Percentiles rank a stretch among this genome's conserved stretches.
phyloP scores from a whole-genome alignment of 805 yeast genomes.

The Lachancea meyersii region DNA sequence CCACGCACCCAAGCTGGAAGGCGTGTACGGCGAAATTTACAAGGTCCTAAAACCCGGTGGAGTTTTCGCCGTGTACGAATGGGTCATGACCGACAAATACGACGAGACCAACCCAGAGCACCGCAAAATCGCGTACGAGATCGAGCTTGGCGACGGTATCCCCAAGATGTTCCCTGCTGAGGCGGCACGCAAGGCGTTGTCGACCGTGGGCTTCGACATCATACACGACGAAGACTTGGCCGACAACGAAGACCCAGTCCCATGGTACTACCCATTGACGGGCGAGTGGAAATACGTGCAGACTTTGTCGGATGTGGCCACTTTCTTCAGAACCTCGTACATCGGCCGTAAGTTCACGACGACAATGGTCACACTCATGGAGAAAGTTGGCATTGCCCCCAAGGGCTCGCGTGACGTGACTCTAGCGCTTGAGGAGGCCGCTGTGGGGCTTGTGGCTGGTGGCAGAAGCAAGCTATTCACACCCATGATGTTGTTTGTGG shows the following conservation, averaged over 20 bases:
- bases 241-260: constrained; percentile 70
- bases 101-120: constrained; percentile 85
- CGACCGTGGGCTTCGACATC: constrained; percentile 80
- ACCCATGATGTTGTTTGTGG: constrained; percentile 94
- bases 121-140: constrained; percentile 92
- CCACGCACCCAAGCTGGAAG: constrained; percentile 94
- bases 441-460: constrained; percentile 89
- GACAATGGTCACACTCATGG: constrained; percentile 71
- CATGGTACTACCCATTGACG: constrained; percentile 96
- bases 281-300: constrained; percentile 92
- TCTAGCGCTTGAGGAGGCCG: constrained; percentile 92
- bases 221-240: constrained; percentile 77
- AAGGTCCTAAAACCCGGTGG: constrained; percentile 98
- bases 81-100: constrained; percentile 96
- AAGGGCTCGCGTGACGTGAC: constrained; percentile 88
- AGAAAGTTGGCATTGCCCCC: constrained; percentile 83
- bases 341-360: constrained; percentile 86
- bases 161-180: constrained; percentile 88
- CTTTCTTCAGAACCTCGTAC: constrained; percentile 81
- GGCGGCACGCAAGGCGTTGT: constrained; percentile 84
- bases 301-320: constrained; percentile 65
- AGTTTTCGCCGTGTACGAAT: constrained; percentile 94
- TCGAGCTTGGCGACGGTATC: constrained; percentile 97
- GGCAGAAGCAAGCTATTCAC: constrained; percentile 87
- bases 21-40: constrained; percentile 91